These are phyloP conservation scores for Fonsecaea nubica DNA, from an alignment of 2,329 filamentous ascomycete species.

Conservation along the genomic window DNA sequence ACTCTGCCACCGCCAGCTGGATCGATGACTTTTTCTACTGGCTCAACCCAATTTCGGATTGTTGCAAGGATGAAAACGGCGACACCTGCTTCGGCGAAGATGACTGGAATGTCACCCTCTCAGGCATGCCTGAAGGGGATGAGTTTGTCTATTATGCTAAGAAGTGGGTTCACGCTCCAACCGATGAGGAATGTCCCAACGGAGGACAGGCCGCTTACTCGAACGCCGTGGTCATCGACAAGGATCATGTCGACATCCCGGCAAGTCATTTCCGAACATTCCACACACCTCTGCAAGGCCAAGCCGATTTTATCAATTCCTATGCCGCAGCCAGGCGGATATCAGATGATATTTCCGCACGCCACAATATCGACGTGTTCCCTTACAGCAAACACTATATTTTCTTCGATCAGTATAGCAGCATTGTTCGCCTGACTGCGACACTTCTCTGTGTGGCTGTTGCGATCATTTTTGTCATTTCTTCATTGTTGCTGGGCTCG, in stretches of 20 bases:
- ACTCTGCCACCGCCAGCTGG: constrained; percentile 90
- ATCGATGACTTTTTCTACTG: constrained; percentile 95
- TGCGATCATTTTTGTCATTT: constrained; percentile 82
- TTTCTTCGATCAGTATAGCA: constrained; percentile 96
- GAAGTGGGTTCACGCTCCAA: constrained; percentile 81
- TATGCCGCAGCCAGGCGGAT: constrained; percentile 91
- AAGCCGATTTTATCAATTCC: constrained; percentile 89
- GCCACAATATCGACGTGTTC: constrained; percentile 83
- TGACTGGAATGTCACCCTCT: constrained; percentile 85
- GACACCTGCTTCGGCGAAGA: constrained; percentile 80
- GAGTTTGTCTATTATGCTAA: constrained; percentile 88
- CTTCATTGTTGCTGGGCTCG: constrained; percentile 81
- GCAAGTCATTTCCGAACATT: constrained; percentile 92
- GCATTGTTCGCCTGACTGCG: constrained; percentile 79
- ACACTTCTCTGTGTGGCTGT: constrained; percentile 82
- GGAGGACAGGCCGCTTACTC: constrained; percentile 88
- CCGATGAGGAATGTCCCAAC: constrained; percentile 82
- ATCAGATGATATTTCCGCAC: constrained; percentile 72
- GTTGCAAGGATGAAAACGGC: constrained; percentile 73
- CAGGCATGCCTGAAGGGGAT: constrained; percentile 89
- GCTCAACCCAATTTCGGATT: constrained; percentile 85
- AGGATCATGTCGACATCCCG: constrained; percentile 69
- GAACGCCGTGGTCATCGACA: constrained; percentile 79
- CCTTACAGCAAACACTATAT: constrained; percentile 98
- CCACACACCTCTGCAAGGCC: constrained; percentile 84